Evolutionary conservation across 2,329 filamentous ascomycete species (phyloP).

Genomic region (Aspergillus novofumigatus): DNA sequence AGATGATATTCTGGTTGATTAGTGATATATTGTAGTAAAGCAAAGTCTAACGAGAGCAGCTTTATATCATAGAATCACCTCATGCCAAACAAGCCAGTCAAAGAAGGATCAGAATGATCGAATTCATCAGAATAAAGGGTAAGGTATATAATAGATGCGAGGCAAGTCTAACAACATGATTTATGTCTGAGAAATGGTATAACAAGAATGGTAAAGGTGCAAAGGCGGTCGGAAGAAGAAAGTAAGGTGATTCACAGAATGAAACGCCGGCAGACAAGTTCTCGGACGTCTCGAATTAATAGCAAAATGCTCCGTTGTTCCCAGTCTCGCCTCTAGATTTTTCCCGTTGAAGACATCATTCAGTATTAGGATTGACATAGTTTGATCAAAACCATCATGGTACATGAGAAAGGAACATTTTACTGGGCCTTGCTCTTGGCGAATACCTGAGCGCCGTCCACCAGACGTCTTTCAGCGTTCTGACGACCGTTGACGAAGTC

Average conservation of each 20-base stretch:
- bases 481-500: conserved; percentile 81
- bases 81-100: background rate
- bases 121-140: background rate
- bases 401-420: conserved; percentile 10
- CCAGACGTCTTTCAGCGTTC: conserved; percentile 60
- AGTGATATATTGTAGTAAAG: background rate
- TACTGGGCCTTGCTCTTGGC: conserved; percentile 41
- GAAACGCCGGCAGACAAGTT: conserved; percentile 29
- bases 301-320: conserved; percentile 14
- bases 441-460: conserved; percentile 59
- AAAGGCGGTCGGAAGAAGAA: conserved; percentile 12
- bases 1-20: background rate
- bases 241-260: conserved; percentile 16
- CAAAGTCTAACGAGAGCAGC: background rate
- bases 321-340: conserved; percentile 17
- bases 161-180: conserved; percentile 3
- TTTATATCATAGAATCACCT: background rate
- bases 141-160: background rate
- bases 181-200: conserved; percentile 8
- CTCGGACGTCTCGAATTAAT: conserved; percentile 28
- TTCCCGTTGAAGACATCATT: conserved; percentile 15
- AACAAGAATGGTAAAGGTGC: conserved; percentile 1
- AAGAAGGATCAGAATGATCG: background rate
- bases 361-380: conserved; percentile 17
- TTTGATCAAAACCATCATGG: conserved; percentile 2